A percentile compares a stretch with the other conserved stretches of the same genome.
Conservation (phyloP, 768 basidiomycete species). For the Tremella fuciformis region DNA sequence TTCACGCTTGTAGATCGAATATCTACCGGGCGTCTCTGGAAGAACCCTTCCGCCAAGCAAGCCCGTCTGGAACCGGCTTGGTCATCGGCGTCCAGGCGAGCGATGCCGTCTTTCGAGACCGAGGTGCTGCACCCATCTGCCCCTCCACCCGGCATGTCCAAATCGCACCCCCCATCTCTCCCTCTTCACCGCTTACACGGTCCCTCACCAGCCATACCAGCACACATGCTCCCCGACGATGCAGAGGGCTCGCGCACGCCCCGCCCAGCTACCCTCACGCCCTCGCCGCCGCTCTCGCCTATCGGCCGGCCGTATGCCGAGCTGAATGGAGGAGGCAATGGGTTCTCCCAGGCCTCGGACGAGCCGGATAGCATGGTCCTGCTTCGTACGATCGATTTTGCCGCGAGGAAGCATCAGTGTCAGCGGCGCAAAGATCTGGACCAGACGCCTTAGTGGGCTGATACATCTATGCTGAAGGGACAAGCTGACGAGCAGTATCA, state of each 20-base stretch:
- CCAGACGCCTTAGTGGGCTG: conserved; percentile 48
- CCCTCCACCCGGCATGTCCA: too few relatives aligned
- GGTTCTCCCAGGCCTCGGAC: not conserved
- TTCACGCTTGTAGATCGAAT: too few relatives aligned
- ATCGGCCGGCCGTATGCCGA: not conserved
- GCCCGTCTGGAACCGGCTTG: too few relatives aligned
- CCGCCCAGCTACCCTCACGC: conserved; percentile 5
- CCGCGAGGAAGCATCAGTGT: conserved; percentile 50
- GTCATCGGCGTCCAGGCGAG: too few relatives aligned
- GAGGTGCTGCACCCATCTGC: too few relatives aligned
- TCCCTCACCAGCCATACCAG: too few relatives aligned
- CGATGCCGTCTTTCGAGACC: too few relatives aligned
- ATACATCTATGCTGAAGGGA: not conserved
- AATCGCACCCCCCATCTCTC: too few relatives aligned
- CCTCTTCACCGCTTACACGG: too few relatives aligned
- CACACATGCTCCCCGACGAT: not conserved
- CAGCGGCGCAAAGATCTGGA: conserved; percentile 48
- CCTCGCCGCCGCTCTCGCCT: not conserved
- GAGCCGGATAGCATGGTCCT: conserved; percentile 15
- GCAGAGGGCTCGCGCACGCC: conserved; percentile 5
- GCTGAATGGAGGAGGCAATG: not conserved
- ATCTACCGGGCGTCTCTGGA: too few relatives aligned
- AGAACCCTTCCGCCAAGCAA: too few relatives aligned
- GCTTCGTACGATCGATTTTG: conserved; percentile 46
- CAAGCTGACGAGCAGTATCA: conserved; percentile 39